Conservation (phyloP, 2,329 filamentous ascomycete genomes). For the Fusarium nurragi region DNA sequence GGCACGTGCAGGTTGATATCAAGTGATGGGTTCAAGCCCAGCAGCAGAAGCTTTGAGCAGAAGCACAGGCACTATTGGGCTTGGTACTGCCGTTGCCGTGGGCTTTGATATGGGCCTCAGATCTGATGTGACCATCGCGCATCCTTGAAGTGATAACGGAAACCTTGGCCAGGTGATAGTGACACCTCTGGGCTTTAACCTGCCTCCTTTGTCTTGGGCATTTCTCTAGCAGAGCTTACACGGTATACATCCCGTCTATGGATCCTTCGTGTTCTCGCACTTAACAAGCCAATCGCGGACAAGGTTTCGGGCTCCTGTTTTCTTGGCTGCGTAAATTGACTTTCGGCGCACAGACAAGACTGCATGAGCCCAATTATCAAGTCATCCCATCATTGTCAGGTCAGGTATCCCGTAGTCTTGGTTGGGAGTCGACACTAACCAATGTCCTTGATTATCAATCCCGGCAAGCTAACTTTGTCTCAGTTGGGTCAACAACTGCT, state of each 20-base stretch:
- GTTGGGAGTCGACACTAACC: not conserved
- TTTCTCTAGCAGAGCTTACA: not conserved
- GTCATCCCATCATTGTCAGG: conserved; percentile 1
- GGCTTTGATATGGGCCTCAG: not conserved
- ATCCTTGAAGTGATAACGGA: no score
- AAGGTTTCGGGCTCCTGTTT: conserved; percentile 1
- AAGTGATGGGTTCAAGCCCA: no score
- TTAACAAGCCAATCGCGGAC: not conserved
- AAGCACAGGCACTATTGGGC: not conserved
- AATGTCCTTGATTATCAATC: not conserved
- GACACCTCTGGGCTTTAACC: not conserved
- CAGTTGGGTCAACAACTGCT: not conserved
- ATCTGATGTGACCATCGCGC: not conserved
- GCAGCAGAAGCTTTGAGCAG: no score
- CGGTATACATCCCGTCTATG: not conserved
- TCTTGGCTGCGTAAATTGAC: conserved; percentile 31
- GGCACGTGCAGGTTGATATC: no score
- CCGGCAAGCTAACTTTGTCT: not conserved
- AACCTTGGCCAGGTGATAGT: not conserved
- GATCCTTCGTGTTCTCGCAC: not conserved
- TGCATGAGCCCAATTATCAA: not conserved
- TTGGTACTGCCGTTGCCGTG: not conserved
- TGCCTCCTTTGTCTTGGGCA: not conserved
- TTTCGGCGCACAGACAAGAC: conserved; percentile 37
- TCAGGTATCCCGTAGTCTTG: not conserved